Evolutionary conservation across 441 rosid genomes (phyloP).

Genomic region (Gossypium davidsonii): DNA sequence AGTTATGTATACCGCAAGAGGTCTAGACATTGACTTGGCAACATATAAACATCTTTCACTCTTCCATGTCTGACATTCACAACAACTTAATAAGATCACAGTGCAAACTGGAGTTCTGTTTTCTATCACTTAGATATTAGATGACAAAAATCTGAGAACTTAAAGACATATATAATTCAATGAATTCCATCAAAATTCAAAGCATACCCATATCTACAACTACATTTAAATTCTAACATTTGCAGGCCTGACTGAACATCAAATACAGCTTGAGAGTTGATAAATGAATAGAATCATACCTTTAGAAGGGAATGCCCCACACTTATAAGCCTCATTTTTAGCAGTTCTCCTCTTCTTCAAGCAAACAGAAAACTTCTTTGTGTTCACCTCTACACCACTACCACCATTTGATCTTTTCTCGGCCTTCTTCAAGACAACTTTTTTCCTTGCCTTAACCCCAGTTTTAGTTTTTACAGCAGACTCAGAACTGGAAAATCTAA

Average conservation of each 20-base stretch:
- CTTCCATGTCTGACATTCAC: background rate
- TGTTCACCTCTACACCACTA: slow-evolving; percentile 20
- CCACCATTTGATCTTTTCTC: slow-evolving; percentile 35
- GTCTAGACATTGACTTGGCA: background rate
- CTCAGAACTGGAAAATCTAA: slow-evolving; percentile 68
- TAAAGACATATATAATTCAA: background rate
- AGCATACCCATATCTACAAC: background rate
- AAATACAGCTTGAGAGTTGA: background rate
- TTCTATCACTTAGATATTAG: background rate
- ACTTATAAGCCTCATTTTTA: slow-evolving; percentile 31
- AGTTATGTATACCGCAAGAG: background rate
- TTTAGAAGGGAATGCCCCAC: slow-evolving; percentile 32
- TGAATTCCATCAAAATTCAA: background rate
- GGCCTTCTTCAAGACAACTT: slow-evolving; percentile 16
- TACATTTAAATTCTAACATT: background rate
- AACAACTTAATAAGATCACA: background rate
- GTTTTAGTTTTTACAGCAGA: slow-evolving; percentile 27
- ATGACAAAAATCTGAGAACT: background rate
- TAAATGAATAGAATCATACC: slow-evolving; percentile 18
- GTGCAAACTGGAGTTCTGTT: background rate
- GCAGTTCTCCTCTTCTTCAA: slow-evolving; percentile 58
- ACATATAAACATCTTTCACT: background rate
- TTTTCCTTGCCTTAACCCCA: slow-evolving; percentile 33
- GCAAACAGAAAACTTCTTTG: slow-evolving; percentile 32
- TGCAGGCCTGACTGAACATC: background rate